Conservation (phyloP, 2,329 filamentous ascomycete species). For the Colletotrichum magnum region DNA sequence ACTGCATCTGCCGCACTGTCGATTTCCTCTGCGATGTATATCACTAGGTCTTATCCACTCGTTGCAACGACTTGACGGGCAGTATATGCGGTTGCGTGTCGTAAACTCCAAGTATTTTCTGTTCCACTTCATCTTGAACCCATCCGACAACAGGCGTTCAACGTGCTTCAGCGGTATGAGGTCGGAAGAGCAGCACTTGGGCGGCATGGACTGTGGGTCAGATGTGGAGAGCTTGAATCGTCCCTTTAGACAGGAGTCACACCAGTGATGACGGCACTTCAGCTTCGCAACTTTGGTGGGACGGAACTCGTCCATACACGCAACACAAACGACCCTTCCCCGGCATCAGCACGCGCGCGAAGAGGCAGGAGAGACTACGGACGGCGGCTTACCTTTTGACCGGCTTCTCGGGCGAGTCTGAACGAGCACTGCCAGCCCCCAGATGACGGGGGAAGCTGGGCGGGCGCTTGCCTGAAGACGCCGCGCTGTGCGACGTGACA, state of each 20-base stretch:
- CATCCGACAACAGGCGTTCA: slow-evolving; percentile 78
- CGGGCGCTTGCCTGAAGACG: slow-evolving; percentile 34
- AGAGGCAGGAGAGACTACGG: not conserved
- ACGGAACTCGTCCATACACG: slow-evolving; percentile 79
- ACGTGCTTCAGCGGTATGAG: slow-evolving; percentile 84
- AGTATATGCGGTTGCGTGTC: slow-evolving; percentile 82
- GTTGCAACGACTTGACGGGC: slow-evolving; percentile 79
- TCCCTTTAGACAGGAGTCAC: slow-evolving; percentile 80
- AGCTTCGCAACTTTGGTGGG: slow-evolving; percentile 77
- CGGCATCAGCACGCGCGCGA: slow-evolving; percentile 10
- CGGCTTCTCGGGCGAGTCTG: slow-evolving; percentile 45
- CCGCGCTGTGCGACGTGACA: slow-evolving; percentile 40
- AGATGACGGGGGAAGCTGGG: slow-evolving; percentile 31
- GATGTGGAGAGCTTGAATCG: slow-evolving; percentile 82
- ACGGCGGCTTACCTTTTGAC: slow-evolving; percentile 46
- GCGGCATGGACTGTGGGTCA: slow-evolving; percentile 87
- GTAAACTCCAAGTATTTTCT: slow-evolving; percentile 83
- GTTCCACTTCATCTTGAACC: slow-evolving; percentile 87
- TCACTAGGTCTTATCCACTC: slow-evolving; percentile 84
- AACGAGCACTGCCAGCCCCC: slow-evolving; percentile 23
- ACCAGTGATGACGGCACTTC: slow-evolving; percentile 86
- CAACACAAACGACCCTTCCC: slow-evolving; percentile 77
- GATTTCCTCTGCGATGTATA: slow-evolving; percentile 71
- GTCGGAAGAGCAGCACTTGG: slow-evolving; percentile 81
- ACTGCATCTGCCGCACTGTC: slow-evolving; percentile 78